A percentile compares a stretch with the other conserved stretches of the same genome.
Conservation (phyloP, 768 basidiomycete genomes). For the Suillus plorans region DNA sequence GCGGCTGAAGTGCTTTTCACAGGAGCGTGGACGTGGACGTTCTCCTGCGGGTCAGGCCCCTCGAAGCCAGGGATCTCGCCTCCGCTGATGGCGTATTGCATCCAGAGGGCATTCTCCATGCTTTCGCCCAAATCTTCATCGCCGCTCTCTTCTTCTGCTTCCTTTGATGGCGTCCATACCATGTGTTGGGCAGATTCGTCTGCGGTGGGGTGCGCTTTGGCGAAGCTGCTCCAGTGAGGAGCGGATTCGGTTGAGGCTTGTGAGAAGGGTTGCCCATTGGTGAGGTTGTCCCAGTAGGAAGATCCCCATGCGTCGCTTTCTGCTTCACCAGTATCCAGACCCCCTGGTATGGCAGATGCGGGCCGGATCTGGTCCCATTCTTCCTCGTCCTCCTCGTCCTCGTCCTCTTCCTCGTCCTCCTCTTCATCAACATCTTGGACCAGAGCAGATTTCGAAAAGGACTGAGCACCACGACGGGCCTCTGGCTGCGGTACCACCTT, state of each 20-base stretch:
- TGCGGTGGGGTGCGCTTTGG: conserved; percentile 18
- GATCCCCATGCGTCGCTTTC: not conserved
- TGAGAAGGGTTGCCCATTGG: conserved; percentile 18
- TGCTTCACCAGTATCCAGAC: not conserved
- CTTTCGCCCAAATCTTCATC: conserved; percentile 20
- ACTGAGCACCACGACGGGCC: conserved; percentile 10
- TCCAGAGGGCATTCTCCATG: conserved; percentile 25
- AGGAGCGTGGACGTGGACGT: not conserved
- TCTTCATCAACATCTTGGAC: conserved; percentile 18
- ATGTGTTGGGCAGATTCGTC: conserved; percentile 20
- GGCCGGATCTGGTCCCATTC: conserved; percentile 26
- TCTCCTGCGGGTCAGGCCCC: conserved; percentile 9
- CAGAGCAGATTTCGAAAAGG: conserved; percentile 13
- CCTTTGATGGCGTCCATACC: conserved; percentile 24
- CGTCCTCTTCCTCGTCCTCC: not conserved
- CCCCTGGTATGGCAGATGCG: conserved; percentile 2
- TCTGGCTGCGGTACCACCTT: conserved; percentile 14
- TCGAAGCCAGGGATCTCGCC: conserved; percentile 18
- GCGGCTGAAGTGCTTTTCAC: not conserved
- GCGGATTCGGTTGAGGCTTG: conserved; percentile 15
- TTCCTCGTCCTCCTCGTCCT: conserved; percentile 14
- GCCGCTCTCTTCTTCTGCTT: conserved; percentile 22
- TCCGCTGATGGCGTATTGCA: conserved; percentile 31
- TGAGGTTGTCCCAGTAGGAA: conserved; percentile 29
- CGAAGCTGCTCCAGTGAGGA: conserved; percentile 13